Evolutionary conservation across 192 early-diverging fungal species (phyloP), one percentile per base, ranked within the genome.

Genomic region (Ambispora gerdemannii): DNA sequence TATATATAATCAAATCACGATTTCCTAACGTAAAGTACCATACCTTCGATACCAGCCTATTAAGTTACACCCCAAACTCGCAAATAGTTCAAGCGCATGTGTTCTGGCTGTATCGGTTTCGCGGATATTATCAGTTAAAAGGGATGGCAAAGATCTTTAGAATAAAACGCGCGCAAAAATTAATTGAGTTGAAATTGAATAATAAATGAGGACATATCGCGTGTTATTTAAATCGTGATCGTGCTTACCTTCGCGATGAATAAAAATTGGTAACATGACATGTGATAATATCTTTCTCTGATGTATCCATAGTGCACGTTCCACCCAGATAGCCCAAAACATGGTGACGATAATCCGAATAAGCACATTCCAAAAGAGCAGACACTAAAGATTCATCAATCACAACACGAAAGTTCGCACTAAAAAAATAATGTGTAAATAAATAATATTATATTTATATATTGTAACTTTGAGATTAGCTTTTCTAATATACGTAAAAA

Each of bases 11-110:
- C 2, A 25, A 47, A 49, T 28, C 17, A 19, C 27, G 24, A 8
- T 36, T 36, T 36, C 20, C n/a, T 38, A 22, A 36, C 4, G 17
- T 10, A 20, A 38, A 36, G 10, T 3, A 49, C 22, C 4, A 27
- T 59, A 70, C 68, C 68, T 70, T 70, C 68, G 68, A 70, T 70
- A 70, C 68, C 68, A 70, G 8, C 68, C 68, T n/a, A 70, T 17
- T 30, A 70, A 49, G 8, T 38, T 6, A 7, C 34, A 27, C 15
- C 55, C 55, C 2, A 43, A 35, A 8, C 43, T n/a, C 3, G 13
- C 19, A 4, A 70, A 70, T 15, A 27, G 38, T 36, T 70, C 30
- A 20, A 70, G 32, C 0, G 68, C 68, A 7, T 43, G 13, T 28
- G 51, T 24, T 24, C 22, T 25, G 17, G 68, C 32, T 30, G 28